phyloP scores from a whole-genome alignment of 305 asterid genomes.

The Fraxinus xanthoxyloides region DNA sequence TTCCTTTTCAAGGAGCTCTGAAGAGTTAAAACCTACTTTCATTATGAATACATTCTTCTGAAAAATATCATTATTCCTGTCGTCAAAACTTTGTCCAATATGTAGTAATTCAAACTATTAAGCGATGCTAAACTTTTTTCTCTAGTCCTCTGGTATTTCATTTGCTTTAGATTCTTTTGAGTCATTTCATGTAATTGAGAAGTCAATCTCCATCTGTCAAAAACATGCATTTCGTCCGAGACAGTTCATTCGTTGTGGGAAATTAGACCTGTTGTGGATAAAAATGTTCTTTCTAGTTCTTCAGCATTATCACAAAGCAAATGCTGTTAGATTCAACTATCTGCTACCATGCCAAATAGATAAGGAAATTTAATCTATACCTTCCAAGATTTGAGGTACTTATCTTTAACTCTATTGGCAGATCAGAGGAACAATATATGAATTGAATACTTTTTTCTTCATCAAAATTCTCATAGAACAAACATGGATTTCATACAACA shows the following conservation, averaged over 20 bases:
- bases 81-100: background rate
- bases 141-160: background rate
- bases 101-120: background rate
- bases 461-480: background rate
- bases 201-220: background rate
- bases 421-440: background rate
- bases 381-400: background rate
- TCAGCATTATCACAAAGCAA: background rate
- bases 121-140: background rate
- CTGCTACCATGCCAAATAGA: background rate
- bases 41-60: background rate
- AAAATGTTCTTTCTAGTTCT: background rate
- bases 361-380: background rate
- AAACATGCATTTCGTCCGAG: background rate
- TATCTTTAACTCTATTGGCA: background rate
- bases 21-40: background rate
- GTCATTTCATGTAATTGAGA: background rate
- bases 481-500: background rate
- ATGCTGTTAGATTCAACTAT: constrained; percentile 2
- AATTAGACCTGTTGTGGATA: background rate
- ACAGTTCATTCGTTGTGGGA: background rate
- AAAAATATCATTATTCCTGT: background rate
- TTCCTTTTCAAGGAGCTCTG: background rate
- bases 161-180: background rate
- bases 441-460: background rate